Evolutionary conservation across 768 basidiomycete genomes (phyloP).

Genomic region (Russula compacta): DNA sequence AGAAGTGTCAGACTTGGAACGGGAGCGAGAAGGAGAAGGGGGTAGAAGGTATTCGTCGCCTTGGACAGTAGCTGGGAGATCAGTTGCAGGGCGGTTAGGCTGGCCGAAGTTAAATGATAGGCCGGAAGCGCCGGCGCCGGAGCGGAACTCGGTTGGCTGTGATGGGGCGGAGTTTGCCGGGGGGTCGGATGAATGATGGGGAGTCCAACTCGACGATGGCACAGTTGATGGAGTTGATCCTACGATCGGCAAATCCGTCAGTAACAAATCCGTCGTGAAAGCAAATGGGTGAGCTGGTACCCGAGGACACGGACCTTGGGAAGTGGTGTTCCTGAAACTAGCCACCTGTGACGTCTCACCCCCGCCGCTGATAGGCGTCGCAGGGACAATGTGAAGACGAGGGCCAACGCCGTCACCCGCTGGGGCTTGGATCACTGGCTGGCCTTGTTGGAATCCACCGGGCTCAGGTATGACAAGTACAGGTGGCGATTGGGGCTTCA

Average conservation of each 20-base stretch:
- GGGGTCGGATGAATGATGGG: conserved; percentile 22
- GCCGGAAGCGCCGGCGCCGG: conserved; percentile 9
- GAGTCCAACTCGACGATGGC: conserved; percentile 13
- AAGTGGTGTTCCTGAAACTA: conserved; percentile 45
- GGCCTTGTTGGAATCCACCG: conserved; percentile 30
- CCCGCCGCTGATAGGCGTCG: conserved; percentile 62
- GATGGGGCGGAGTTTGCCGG: conserved; percentile 18
- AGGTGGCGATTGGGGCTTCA: conserved; percentile 58
- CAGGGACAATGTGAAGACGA: conserved; percentile 70
- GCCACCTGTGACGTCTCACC: conserved; percentile 37
- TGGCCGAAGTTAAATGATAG: conserved; percentile 16
- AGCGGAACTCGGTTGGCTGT: conserved; percentile 9
- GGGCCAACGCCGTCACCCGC: conserved; percentile 48
- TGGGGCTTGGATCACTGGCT: conserved; percentile 52
- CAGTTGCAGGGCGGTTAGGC: not conserved
- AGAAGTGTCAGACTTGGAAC: conserved; percentile 20
- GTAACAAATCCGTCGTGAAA: conserved; percentile 5
- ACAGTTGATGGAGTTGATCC: conserved; percentile 20
- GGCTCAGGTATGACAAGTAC: conserved; percentile 48
- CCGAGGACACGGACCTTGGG: conserved; percentile 39
- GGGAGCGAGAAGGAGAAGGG: conserved; percentile 19
- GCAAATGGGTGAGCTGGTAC: not conserved
- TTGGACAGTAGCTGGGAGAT: conserved; percentile 7
- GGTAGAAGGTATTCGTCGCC: conserved; percentile 18
- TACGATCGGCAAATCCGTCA: conserved; percentile 11